Percentiles rank a stretch among this genome's conserved stretches.
phyloP scores from a whole-genome alignment of 208 protist genomes.

The Angomonas ambiguus region DNA sequence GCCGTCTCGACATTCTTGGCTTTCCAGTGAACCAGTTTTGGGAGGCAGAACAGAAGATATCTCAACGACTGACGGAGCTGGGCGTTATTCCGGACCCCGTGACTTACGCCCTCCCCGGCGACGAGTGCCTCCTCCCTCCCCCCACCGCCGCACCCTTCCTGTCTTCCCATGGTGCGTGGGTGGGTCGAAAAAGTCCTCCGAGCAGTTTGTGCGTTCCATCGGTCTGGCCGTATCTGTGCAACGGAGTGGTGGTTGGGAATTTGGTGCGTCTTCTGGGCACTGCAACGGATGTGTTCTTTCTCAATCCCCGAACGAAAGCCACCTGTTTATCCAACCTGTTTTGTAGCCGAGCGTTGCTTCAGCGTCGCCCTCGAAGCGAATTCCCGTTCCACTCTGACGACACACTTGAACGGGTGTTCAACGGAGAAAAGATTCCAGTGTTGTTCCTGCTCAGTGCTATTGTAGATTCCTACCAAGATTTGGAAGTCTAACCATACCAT shows the following conservation, averaged over 20 bases:
- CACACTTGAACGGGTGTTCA: constrained; percentile 28
- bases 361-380: not conserved
- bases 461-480: not conserved
- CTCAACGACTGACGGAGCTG: constrained; percentile 37
- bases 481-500: not conserved
- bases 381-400: not conserved
- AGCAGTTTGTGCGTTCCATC: constrained; percentile 52
- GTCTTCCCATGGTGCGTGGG: constrained; percentile 17
- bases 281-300: constrained; percentile 22
- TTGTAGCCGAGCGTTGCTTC: constrained; percentile 25
- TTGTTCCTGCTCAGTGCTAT: not conserved
- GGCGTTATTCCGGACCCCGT: constrained; percentile 49
- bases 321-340: constrained; percentile 57
- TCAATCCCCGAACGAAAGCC: constrained; percentile 44
- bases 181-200: constrained; percentile 18
- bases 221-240: constrained; percentile 74
- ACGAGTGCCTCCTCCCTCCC: constrained; percentile 49
- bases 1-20: too few relatives aligned
- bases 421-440: constrained; percentile 22
- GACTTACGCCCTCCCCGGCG: constrained; percentile 44
- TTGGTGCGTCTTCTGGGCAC: constrained; percentile 31
- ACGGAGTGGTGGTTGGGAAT: constrained; percentile 59
- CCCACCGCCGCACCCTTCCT: constrained; percentile 54
- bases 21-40: too few relatives aligned
- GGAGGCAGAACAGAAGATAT: constrained; percentile 38